Base-by-base conservation (phyloP, 306 rosid species). In the Sesbania bispinosa region DNA sequence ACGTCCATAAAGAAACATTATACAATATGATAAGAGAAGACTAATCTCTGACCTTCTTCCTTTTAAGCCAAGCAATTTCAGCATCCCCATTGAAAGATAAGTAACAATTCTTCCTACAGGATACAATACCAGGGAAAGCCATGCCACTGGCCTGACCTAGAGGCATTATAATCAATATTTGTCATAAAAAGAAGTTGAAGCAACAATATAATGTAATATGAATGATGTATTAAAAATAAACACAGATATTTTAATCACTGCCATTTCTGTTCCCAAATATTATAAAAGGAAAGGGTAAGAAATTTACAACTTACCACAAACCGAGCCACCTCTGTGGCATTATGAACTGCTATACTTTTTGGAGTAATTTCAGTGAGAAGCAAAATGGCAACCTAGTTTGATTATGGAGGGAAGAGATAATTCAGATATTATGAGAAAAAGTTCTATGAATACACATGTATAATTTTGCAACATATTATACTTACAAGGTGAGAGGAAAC, bases 321-420 rank as follows among this genome's bases (percentile, higher is more conserved):
- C 77, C 99, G 88, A 74, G 96, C 99, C 57, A 95, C 97, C 65
- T 95, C 99, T 11, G 96, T 86, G 62, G 99, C 90, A 74, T 95
- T 95, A 73, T 95, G 99, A 80, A 95, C 99, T 2, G 99, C 97
- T 62, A 95, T 86, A 72, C 96, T 91, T 81, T 95, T 95, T 11
- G 99, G 99, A 81, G 99, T 95, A 77, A 95, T 93, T 83, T 95
- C 97, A n/a, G 99, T 95, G 73, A 95, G 99, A 36, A 95, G 96
- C 87, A 95, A 86, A 85, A 95, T 87, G 38, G 88, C 96, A 85
- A 95, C 99, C 99, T 95, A 41, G 82, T 70, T 76, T 81, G 58
- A 73, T 77, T 16, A 51, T 23, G 57, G 26, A 61, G 58, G 70
- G 46, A 47, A 70, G 21, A 54, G 13, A 64, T 18, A 62, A 72